Percentiles rank a stretch among this genome's conserved stretches.
Evolutionary conservation across 2,329 filamentous ascomycete genomes (phyloP).

Genomic region (Microdochium paspali): DNA sequence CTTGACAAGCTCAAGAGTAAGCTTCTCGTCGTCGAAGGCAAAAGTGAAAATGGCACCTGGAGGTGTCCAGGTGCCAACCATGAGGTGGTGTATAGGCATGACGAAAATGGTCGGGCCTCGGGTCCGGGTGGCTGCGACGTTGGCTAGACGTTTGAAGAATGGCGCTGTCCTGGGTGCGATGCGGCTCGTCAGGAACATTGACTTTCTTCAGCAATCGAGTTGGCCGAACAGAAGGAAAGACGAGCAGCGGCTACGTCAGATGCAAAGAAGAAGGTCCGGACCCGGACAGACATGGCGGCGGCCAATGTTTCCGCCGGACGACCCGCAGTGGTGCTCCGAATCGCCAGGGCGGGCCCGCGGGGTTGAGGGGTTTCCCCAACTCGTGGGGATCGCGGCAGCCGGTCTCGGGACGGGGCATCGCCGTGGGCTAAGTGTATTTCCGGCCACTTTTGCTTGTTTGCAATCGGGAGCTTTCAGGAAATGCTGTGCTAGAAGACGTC

Average conservation of each 20-base stretch:
- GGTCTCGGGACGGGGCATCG: not conserved
- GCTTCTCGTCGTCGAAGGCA: slow-evolving; percentile 73
- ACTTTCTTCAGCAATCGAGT: not conserved
- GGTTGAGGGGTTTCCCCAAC: not conserved
- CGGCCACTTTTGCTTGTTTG: too few relatives aligned
- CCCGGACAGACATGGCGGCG: not conserved
- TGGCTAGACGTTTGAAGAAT: not conserved
- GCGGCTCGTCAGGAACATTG: not conserved
- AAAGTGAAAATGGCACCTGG: slow-evolving; percentile 87
- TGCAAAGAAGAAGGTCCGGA: too few relatives aligned
- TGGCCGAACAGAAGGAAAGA: not conserved
- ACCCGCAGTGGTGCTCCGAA: not conserved
- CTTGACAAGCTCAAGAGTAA: slow-evolving; percentile 67
- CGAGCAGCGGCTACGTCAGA: not conserved
- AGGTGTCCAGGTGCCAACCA: slow-evolving; percentile 87
- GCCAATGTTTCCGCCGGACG: not conserved
- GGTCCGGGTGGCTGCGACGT: not conserved
- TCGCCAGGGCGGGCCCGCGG: not conserved
- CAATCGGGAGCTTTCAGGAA: too few relatives aligned
- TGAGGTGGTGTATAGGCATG: slow-evolving; percentile 78
- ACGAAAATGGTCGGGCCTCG: slow-evolving; percentile 54
- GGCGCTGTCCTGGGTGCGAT: not conserved
- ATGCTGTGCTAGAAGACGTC: too few relatives aligned
- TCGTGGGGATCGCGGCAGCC: not conserved
- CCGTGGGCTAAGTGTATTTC: not conserved